Conservation (phyloP, 139 green algal genomes). For the Gonium pectorale region DNA sequence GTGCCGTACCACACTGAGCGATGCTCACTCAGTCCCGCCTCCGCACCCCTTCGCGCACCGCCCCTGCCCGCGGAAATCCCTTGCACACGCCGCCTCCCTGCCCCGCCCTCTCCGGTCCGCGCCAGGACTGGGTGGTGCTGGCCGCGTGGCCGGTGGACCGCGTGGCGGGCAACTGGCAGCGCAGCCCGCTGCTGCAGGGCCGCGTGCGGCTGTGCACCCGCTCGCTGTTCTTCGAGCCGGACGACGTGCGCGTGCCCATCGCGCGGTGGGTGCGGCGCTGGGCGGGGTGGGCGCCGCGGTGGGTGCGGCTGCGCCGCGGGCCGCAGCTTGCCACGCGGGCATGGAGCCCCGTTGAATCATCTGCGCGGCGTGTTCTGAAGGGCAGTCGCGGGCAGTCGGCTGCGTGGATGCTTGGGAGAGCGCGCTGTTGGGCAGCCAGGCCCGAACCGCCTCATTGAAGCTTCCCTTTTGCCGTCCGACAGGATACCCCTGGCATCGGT, state of each 20-base stretch:
- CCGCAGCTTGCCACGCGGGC: neutral
- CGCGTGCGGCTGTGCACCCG: slow-evolving; percentile 85
- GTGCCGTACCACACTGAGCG: no score
- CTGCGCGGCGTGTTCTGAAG: no score
- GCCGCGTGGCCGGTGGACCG: slow-evolving; percentile 61
- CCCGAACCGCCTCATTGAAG: no score
- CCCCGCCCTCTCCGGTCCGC: neutral
- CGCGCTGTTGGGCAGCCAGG: no score
- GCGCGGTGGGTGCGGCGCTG: slow-evolving; percentile 78
- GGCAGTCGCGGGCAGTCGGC: no score
- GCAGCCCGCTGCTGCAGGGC: slow-evolving; percentile 65
- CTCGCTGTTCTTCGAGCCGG: slow-evolving; percentile 90
- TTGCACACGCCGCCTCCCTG: neutral
- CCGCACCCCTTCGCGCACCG: no score
- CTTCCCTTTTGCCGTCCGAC: no score
- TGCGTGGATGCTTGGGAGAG: no score
- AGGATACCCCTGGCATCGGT: slow-evolving; percentile 11
- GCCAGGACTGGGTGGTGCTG: slow-evolving; percentile 72
- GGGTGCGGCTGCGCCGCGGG: no score
- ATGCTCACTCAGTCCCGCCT: no score
- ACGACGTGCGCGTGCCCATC: slow-evolving; percentile 86
- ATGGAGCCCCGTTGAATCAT: neutral
- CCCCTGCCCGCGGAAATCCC: no score
- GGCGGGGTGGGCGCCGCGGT: no score
- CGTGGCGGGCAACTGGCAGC: slow-evolving; percentile 77